Percentiles rank a stretch among this genome's conserved stretches.
Evolutionary conservation across 2,329 filamentous ascomycete species (phyloP).

Genomic region (Metarhizium rileyi): DNA sequence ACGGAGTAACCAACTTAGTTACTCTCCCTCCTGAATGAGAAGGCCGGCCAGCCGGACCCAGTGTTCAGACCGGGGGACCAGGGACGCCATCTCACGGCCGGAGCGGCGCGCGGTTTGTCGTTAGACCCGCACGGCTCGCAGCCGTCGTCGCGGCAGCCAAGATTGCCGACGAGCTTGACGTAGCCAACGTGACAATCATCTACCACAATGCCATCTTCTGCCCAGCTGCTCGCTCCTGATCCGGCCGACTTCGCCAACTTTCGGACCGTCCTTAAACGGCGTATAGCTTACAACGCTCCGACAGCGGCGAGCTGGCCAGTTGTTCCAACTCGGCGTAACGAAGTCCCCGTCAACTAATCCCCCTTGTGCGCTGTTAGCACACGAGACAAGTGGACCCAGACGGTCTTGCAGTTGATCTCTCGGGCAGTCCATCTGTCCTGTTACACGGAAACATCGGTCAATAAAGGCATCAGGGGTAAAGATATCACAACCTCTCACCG

Average conservation of each 20-base stretch:
- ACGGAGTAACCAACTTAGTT: no score
- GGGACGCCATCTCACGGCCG: not conserved
- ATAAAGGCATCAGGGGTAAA: not conserved
- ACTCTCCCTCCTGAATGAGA: not conserved
- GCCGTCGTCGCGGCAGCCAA: not conserved
- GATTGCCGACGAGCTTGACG: not conserved
- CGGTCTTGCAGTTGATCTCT: not conserved
- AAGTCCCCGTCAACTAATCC: not conserved
- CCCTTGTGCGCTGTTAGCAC: not conserved
- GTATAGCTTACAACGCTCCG: not conserved
- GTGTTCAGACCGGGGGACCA: not conserved
- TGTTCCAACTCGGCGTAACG: not conserved
- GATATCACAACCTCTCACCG: no score
- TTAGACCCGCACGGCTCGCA: not conserved
- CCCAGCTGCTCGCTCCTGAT: not conserved
- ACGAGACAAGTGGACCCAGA: not conserved
- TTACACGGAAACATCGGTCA: no score
- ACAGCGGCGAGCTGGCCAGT: not conserved
- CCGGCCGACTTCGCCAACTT: not conserved
- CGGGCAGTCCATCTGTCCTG: not conserved
- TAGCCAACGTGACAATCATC: not conserved
- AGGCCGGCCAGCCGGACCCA: not conserved
- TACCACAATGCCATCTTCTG: not conserved
- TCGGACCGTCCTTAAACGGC: not conserved
- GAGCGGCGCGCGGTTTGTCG: not conserved